Evolutionary conservation across 768 basidiomycete species (phyloP).

Genomic region (Trametes villosa): DNA sequence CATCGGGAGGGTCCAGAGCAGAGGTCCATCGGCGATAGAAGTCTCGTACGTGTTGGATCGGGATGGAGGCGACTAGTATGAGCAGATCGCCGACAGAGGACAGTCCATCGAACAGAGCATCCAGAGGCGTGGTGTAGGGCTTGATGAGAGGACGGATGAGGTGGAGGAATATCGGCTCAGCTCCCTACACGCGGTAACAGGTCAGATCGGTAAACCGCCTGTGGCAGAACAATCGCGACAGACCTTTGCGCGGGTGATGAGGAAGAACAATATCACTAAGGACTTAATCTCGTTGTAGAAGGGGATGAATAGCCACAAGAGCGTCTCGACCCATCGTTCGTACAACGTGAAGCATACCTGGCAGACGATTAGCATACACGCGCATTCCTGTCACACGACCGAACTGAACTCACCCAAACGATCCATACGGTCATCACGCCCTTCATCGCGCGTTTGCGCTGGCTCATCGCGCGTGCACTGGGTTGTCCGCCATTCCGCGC

Average conservation of each 20-base stretch:
- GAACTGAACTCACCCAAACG: conserved; percentile 66
- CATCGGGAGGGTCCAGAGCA: conserved; percentile 16
- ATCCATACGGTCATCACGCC: conserved; percentile 85
- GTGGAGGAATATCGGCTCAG: conserved; percentile 84
- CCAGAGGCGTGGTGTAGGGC: conserved; percentile 71
- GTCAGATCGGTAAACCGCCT: neutral
- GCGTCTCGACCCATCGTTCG: conserved; percentile 65
- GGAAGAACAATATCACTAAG: conserved; percentile 69
- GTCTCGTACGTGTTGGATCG: conserved; percentile 40
- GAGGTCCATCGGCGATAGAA: conserved; percentile 35
- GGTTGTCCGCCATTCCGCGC: conserved; percentile 60
- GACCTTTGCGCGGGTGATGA: conserved; percentile 76
- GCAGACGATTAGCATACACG: conserved; percentile 11
- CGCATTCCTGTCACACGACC: neutral
- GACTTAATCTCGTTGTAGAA: conserved; percentile 87
- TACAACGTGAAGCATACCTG: conserved; percentile 72
- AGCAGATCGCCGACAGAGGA: conserved; percentile 68
- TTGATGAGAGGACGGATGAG: conserved; percentile 78
- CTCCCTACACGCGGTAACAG: conserved; percentile 54
- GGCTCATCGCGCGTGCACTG: conserved; percentile 67
- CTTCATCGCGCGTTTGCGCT: conserved; percentile 85
- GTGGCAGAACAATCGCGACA: neutral
- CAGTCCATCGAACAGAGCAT: conserved; percentile 62
- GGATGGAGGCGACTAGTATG: conserved; percentile 47
- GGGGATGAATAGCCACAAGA: conserved; percentile 74